These are phyloP conservation scores for Barnettozyma wickerhamii DNA, from an alignment of 805 yeast genomes.

Conservation along the genomic window DNA sequence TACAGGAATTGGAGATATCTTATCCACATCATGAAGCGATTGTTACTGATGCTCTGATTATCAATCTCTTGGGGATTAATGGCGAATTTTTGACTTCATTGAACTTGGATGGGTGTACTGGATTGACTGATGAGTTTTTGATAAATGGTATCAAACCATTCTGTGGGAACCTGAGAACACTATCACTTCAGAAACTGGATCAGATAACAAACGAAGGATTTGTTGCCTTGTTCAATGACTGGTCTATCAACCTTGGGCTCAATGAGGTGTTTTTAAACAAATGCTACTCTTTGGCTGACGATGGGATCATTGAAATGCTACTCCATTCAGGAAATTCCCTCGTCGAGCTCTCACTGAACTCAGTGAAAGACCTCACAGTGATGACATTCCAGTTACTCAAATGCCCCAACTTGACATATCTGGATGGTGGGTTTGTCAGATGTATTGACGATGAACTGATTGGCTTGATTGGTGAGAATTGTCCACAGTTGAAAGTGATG, in stretches of 20 bases:
- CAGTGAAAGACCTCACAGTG: constrained; percentile 54
- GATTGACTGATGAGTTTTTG: constrained; percentile 60
- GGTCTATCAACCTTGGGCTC: constrained; percentile 54
- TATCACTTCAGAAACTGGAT: constrained; percentile 58
- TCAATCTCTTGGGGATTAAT: constrained; percentile 52
- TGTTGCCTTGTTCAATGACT: constrained; percentile 49
- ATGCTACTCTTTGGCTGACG: constrained; percentile 62
- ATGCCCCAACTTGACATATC: constrained; percentile 55
- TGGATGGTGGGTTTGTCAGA: constrained; percentile 80
- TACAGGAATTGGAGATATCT: constrained; percentile 60
- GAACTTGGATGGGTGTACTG: constrained; percentile 68
- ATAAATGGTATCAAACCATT: constrained; percentile 55
- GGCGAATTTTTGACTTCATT: constrained; percentile 60
- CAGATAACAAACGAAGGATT: constrained; percentile 69
- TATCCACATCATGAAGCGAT: constrained; percentile 64
- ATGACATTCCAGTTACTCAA: constrained; percentile 46
- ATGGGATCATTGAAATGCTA: constrained; percentile 53
- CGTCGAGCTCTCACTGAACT: constrained; percentile 68
- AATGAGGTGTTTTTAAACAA: constrained; percentile 57
- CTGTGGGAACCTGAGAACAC: constrained; percentile 48
- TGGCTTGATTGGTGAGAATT: constrained; percentile 50
- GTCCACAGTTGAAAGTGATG: constrained; percentile 58
- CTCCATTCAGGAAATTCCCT: constrained; percentile 62
- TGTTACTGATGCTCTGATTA: constrained; percentile 62
- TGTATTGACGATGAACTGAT: constrained; percentile 66